Evolutionary conservation across 805 yeast species (phyloP).

Genomic region (Candida krabiensis): DNA sequence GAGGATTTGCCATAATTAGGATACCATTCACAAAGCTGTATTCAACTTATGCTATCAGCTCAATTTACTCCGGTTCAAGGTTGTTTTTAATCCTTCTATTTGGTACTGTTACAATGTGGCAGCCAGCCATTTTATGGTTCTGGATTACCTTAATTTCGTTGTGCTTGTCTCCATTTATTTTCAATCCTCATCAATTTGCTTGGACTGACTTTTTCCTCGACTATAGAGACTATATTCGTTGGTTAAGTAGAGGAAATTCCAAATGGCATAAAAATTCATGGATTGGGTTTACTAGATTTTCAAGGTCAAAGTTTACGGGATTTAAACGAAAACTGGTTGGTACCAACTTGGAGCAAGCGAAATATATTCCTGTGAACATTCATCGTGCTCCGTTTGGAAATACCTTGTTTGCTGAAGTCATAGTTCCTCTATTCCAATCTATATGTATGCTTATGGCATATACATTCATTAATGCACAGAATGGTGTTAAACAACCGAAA

Average conservation of each 20-base stretch:
- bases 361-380: conserved; percentile 40
- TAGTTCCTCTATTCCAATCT: conserved; percentile 70
- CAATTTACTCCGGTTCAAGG: conserved; percentile 77
- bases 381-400: conserved; percentile 79
- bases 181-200: conserved; percentile 55
- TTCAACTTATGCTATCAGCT: conserved; percentile 70
- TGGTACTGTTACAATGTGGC: conserved; percentile 81
- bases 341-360: conserved; percentile 36
- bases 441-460: conserved; percentile 71
- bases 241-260: conserved; percentile 82
- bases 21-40: conserved; percentile 69
- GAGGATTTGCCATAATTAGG: conserved; percentile 90
- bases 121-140: conserved; percentile 63
- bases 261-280: conserved; percentile 71
- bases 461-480: conserved; percentile 81
- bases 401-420: conserved; percentile 74
- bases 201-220: conserved; percentile 48
- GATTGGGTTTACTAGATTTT: conserved; percentile 70
- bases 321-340: conserved; percentile 63
- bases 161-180: conserved; percentile 50
- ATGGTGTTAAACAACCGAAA: conserved; percentile 61
- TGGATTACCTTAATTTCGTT: conserved; percentile 49
- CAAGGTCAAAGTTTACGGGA: conserved; percentile 90
- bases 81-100: conserved; percentile 69
- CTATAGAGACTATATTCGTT: conserved; percentile 52